Evolutionary conservation across 2,329 filamentous ascomycete species (phyloP).

Genomic region (Sclerotinia minor): DNA sequence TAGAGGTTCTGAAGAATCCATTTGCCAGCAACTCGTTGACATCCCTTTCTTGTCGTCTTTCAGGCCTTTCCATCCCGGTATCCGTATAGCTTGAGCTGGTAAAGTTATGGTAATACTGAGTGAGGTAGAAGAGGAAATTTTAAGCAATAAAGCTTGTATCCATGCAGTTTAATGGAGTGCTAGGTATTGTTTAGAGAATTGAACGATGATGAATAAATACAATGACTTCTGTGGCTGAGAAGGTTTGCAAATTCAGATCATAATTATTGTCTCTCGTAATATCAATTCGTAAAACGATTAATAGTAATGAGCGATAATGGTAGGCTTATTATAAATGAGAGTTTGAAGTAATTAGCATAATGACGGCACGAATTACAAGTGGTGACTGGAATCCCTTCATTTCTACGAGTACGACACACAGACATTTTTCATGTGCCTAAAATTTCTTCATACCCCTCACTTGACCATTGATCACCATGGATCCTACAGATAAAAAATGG

Average conservation of each 20-base stretch:
- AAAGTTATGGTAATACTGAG: background rate
- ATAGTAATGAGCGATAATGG: background rate
- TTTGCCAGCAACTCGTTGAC: conserved; percentile 45
- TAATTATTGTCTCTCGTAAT: background rate
- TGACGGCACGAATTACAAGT: conserved; percentile 15
- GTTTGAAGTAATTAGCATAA: conserved; percentile 3
- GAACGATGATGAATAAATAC: background rate
- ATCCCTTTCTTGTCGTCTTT: conserved; percentile 28
- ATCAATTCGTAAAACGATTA: background rate
- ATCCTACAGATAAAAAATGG: conserved; percentile 1
- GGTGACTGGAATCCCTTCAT: background rate
- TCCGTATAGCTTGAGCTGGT: background rate
- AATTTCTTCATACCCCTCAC: conserved; percentile 17
- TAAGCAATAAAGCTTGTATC: background rate
- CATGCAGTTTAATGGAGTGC: background rate
- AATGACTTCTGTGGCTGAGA: background rate
- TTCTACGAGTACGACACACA: conserved; percentile 22
- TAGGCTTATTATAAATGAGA: conserved; percentile 7
- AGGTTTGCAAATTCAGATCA: conserved; percentile 16
- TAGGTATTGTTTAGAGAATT: background rate
- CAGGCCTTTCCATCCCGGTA: conserved; percentile 32
- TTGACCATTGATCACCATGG: background rate
- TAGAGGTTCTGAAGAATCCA: conserved; percentile 53
- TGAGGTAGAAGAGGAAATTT: conserved; percentile 1
- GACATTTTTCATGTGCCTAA: conserved; percentile 15